These are phyloP conservation scores for Amylostereum chailletii DNA, from an alignment of 1,284 basidiomycete genomes.

Conservation along the genomic window DNA sequence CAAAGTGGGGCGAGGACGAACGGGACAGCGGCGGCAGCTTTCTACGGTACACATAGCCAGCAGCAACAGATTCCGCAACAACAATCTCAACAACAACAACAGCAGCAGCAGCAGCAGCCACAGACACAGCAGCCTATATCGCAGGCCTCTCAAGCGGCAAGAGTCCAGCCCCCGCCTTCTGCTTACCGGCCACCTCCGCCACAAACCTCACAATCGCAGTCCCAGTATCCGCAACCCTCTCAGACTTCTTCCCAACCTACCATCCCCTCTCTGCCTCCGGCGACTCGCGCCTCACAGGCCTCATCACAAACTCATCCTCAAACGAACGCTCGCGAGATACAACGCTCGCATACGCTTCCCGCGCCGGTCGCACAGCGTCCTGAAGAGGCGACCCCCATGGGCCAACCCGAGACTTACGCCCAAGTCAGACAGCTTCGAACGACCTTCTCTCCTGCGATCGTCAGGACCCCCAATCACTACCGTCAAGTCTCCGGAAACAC, in stretches of 20 bases:
- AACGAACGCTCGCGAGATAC: slow-evolving; percentile 1
- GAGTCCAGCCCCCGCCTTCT: slow-evolving; percentile 5
- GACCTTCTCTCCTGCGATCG: slow-evolving; percentile 56
- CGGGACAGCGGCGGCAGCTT: slow-evolving; percentile 10
- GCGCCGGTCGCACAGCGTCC: slow-evolving; percentile 15
- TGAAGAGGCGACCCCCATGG: slow-evolving; percentile 8
- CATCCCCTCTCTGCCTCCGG: too few species aligned
- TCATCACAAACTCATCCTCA: slow-evolving; percentile 1
- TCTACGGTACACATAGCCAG: background rate
- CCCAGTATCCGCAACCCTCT: background rate
- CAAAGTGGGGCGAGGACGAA: background rate
- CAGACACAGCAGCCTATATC: slow-evolving; percentile 10
- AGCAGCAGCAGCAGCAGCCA: slow-evolving; percentile 11
- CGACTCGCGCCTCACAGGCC: too few species aligned
- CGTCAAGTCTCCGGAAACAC: slow-evolving; percentile 11
- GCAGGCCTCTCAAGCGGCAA: slow-evolving; percentile 6
- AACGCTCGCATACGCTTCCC: slow-evolving; percentile 6
- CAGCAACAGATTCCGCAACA: slow-evolving; percentile 6
- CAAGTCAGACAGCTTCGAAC: slow-evolving; percentile 42
- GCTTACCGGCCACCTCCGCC: slow-evolving; percentile 9
- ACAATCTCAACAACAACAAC: slow-evolving; percentile 14
- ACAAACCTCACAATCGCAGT: slow-evolving; percentile 5
- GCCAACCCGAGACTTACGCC: slow-evolving; percentile 32
- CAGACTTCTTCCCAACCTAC: background rate
- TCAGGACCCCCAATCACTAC: slow-evolving; percentile 57